Base-by-base conservation (phyloP, 169 alveolate genomes). In the Plasmodium berghei region DNA sequence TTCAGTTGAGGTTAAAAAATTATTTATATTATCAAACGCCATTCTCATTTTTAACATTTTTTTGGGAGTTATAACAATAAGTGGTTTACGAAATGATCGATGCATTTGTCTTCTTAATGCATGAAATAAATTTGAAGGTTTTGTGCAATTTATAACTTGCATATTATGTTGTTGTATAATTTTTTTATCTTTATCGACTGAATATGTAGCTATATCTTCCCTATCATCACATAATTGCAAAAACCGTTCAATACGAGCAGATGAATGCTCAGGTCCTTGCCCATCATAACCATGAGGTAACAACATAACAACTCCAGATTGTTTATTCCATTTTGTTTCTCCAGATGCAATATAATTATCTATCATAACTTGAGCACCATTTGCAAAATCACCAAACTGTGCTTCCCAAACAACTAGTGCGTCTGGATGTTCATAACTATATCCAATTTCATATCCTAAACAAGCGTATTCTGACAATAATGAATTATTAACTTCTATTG, bases 251-350 rank as follows among this genome's bases (percentile, higher is more conserved):
- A 97, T 88, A 12, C 98, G 73, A 10, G 97, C 98, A 22, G 98
- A 96, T 8, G 99, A 96, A 85, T 98, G 99, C 85, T 98, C 99
- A n/a, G 99, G 98, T 3, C 99, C 99, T 83, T 97, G 96, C 2
- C 99, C 99, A 83, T 98, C 99, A 89, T 94, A 97, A 26, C 99
- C 99, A 91, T 98, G 99, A 24, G 99, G 99, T 52, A 98, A 92
- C 40, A 97, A 90, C 93, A 97, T 87, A 12, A 92, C 94, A 22
- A 97, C 85, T 12, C 98, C 98, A 28, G 96, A 87, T 45, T 94
- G 94, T 56, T 94, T 95, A 64, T 96, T 95, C 99, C 99, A 98
- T 92, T 97, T 98, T 56, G 98, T 94, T 87, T 97, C 99, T 1
- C 98, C 99, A 26, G 98, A 88, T 49, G 97, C 96, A 12, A 98